These are phyloP conservation scores for Fraxinus xanthoxyloides DNA, from an alignment of 305 asterid species.

Conservation along the genomic window DNA sequence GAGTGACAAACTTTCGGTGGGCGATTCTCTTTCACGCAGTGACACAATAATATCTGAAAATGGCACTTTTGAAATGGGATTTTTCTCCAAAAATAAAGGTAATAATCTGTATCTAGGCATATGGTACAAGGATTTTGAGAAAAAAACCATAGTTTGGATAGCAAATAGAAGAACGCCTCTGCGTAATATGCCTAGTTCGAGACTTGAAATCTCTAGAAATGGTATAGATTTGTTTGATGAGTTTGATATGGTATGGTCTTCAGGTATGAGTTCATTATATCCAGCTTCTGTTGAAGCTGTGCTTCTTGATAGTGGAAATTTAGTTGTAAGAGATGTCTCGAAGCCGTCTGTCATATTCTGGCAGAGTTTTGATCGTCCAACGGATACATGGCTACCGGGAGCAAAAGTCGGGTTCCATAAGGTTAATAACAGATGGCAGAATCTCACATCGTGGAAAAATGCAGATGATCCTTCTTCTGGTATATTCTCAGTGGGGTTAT, in stretches of 20 bases:
- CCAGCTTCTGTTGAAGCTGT: conserved; percentile 32
- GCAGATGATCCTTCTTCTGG: conserved; percentile 41
- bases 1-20: conserved; percentile 28
- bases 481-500: conserved; percentile 23
- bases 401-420: conserved; percentile 27
- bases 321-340: conserved; percentile 26
- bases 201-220: conserved; percentile 15
- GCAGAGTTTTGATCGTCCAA: conserved; percentile 44
- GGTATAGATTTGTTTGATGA: conserved; percentile 29
- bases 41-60: conserved; percentile 33
- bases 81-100: conserved; percentile 15
- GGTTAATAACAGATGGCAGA: not conserved
- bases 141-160: conserved; percentile 30
- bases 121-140: conserved; percentile 30
- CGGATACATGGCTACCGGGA: conserved; percentile 45
- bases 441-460: conserved; percentile 37
- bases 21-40: conserved; percentile 25
- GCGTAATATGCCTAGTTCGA: not conserved
- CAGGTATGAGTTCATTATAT: conserved; percentile 1
- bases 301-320: conserved; percentile 42
- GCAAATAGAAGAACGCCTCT: conserved; percentile 38
- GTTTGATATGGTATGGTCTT: conserved; percentile 21
- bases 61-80: conserved; percentile 41
- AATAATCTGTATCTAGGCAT: conserved; percentile 28
- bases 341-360: conserved; percentile 19